Evolutionary conservation across 1,284 basidiomycete species (phyloP), one percentile per base, ranked within the genome.

Genomic region (Cerioporus squamosus): DNA sequence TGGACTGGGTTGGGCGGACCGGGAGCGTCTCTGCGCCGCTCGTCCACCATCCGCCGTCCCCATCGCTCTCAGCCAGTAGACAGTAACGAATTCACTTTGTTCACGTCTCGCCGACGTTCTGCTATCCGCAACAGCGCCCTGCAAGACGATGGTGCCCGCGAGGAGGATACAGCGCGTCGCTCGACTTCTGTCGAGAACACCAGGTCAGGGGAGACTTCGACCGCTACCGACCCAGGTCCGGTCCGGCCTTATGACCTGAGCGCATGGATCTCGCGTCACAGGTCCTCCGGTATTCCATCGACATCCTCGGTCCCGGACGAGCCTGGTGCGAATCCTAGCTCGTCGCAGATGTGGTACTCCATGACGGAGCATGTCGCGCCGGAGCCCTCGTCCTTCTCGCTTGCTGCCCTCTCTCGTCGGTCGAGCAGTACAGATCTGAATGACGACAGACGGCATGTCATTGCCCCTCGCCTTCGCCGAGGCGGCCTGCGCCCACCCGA

Each of bases 71-170:
- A 87, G 36, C 77, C 80, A 7, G 75, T 81, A 5, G 89, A 91
- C 63, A 88, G 90, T 69, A 84, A 79, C 66, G 87, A 90, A 31
- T 89, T 86, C 60, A 83, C 87, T 0, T 70, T 79, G 29, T 89
- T 86, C 60, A 85, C 87, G 0, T 70, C 80, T 17, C 83, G 84
- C n/a, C 82, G 87, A 29, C 81, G 88, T 12, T 69, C 70, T 10
- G 53, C 57, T 5, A 65, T 66, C 2, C 57, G 72, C 39, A 61
- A 67, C 48, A 64, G 53, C 48, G 31, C 55, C 12, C 53, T 59
- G 6, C 51, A 62, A 29, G 66, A 65, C 3, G 53, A 61, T 18
- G 59, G 61, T 39, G 47, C 60, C 10, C 54, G 65, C 24, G 46
- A 62, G n/a, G 68, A 67, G 2, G 69, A 70, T 17, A 57, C 60